Evolutionary conservation across 495 filamentous ascomycete genomes (phyloP).

Genomic region (Penicillium simplicissimum): DNA sequence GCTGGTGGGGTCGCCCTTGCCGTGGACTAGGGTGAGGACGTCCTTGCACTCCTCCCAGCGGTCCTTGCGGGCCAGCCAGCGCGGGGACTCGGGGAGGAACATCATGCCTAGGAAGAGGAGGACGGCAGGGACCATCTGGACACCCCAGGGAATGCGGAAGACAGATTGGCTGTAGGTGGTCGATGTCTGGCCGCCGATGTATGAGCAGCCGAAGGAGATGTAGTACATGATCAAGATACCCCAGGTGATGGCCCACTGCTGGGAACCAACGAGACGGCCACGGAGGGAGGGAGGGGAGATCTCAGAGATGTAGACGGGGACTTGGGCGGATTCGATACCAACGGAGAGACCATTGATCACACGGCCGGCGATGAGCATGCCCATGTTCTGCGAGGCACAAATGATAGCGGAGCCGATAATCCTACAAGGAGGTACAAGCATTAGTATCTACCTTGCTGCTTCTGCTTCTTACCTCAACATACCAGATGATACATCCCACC

Average conservation of each 20-base stretch:
- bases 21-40: slow-evolving; percentile 71
- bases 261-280: slow-evolving; percentile 70
- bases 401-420: slow-evolving; percentile 66
- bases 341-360: slow-evolving; percentile 78
- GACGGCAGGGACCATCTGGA: slow-evolving; percentile 73
- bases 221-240: slow-evolving; percentile 84
- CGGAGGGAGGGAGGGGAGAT: slow-evolving; percentile 69
- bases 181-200: slow-evolving; percentile 44
- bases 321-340: slow-evolving; percentile 78
- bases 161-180: slow-evolving; percentile 46
- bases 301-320: slow-evolving; percentile 81
- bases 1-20: slow-evolving; percentile 62
- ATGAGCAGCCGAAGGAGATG: slow-evolving; percentile 76
- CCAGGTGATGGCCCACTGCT: slow-evolving; percentile 84
- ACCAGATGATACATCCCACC: slow-evolving; percentile 65
- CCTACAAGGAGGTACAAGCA: slow-evolving; percentile 30
- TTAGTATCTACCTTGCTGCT: neutral
- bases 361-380: slow-evolving; percentile 72
- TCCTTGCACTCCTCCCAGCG: slow-evolving; percentile 70
- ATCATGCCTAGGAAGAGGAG: slow-evolving; percentile 63
- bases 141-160: slow-evolving; percentile 75
- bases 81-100: slow-evolving; percentile 75
- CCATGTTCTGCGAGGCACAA: slow-evolving; percentile 72
- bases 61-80: slow-evolving; percentile 76
- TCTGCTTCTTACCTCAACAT: slow-evolving; percentile 2